Evolutionary conservation across 495 filamentous ascomycete species (phyloP).

Genomic region (Penicillium chermesinum): DNA sequence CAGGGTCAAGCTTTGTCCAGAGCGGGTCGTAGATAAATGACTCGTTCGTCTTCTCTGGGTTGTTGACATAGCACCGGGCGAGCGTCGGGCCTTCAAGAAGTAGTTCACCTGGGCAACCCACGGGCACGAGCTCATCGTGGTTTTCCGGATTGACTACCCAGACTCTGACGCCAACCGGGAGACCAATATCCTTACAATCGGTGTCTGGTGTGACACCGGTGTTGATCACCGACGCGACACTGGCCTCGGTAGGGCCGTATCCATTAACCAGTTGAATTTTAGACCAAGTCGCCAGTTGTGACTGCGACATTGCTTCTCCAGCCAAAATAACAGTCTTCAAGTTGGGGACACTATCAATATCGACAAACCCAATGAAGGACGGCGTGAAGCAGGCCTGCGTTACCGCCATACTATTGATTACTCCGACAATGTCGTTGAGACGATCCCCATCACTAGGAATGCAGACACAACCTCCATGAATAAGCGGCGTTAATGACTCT

Average conservation of each 20-base stretch:
- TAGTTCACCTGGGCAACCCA: slow-evolving; percentile 47
- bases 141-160: slow-evolving; percentile 46
- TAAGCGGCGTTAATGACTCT: slow-evolving; percentile 39
- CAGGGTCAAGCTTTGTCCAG: slow-evolving; percentile 26
- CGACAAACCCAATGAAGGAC: slow-evolving; percentile 45
- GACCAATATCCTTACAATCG: slow-evolving; percentile 43
- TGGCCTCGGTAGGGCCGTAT: slow-evolving; percentile 53
- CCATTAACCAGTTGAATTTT: slow-evolving; percentile 51
- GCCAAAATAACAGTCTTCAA: slow-evolving; percentile 43
- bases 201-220: slow-evolving; percentile 27
- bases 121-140: slow-evolving; percentile 42
- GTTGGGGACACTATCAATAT: slow-evolving; percentile 40
- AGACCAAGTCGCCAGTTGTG: slow-evolving; percentile 50
- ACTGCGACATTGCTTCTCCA: slow-evolving; percentile 53
- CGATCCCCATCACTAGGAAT: slow-evolving; percentile 49
- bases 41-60: slow-evolving; percentile 36
- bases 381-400: slow-evolving; percentile 48
- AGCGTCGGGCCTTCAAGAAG: slow-evolving; percentile 47
- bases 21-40: slow-evolving; percentile 41
- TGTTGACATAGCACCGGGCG: slow-evolving; percentile 44
- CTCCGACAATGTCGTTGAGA: slow-evolving; percentile 41
- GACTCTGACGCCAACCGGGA: slow-evolving; percentile 32
- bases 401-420: slow-evolving; percentile 43
- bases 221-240: slow-evolving; percentile 38
- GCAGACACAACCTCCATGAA: slow-evolving; percentile 42